Evolutionary conservation across 306 rosid genomes (phyloP).

Genomic region (Ormosia emarginata): DNA sequence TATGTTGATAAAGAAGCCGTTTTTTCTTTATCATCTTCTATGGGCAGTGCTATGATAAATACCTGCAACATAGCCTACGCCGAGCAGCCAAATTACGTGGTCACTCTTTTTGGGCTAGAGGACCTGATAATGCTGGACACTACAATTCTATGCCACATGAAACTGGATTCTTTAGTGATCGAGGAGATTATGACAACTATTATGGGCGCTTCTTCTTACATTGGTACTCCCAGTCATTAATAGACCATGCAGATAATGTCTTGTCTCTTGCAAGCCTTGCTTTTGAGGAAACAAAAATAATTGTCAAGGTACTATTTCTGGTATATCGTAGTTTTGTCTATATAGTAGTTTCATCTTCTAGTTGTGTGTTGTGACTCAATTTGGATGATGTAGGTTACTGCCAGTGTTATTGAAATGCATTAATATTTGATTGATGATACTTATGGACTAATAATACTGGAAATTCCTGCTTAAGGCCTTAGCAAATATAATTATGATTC

Average conservation of each 20-base stretch:
- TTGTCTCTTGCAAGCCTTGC: slow-evolving; percentile 94
- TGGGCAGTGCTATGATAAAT: slow-evolving; percentile 89
- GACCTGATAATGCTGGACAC: slow-evolving; percentile 91
- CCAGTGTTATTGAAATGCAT: neutral
- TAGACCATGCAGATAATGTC: slow-evolving; percentile 86
- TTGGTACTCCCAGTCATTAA: slow-evolving; percentile 84
- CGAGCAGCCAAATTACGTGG: slow-evolving; percentile 90
- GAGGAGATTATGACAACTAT: slow-evolving; percentile 96
- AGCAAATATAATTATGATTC: neutral
- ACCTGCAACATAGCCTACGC: slow-evolving; percentile 74
- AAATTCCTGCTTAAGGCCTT: neutral
- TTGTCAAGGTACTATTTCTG: slow-evolving; percentile 67
- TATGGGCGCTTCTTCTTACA: slow-evolving; percentile 96
- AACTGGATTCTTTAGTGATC: slow-evolving; percentile 93
- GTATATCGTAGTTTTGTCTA: neutral
- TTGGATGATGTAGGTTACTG: neutral
- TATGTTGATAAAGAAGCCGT: slow-evolving; percentile 1
- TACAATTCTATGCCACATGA: slow-evolving; percentile 94
- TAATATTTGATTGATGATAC: neutral
- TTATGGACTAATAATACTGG: neutral
- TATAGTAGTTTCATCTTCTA: slow-evolving; percentile 11
- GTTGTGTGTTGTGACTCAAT: slow-evolving; percentile 19
- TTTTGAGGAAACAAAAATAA: slow-evolving; percentile 76
- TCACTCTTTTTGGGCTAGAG: slow-evolving; percentile 92
- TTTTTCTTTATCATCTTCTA: slow-evolving; percentile 23